Evolutionary conservation across 2,329 filamentous ascomycete genomes (phyloP).

Genomic region (Cladorrhinum sp.): DNA sequence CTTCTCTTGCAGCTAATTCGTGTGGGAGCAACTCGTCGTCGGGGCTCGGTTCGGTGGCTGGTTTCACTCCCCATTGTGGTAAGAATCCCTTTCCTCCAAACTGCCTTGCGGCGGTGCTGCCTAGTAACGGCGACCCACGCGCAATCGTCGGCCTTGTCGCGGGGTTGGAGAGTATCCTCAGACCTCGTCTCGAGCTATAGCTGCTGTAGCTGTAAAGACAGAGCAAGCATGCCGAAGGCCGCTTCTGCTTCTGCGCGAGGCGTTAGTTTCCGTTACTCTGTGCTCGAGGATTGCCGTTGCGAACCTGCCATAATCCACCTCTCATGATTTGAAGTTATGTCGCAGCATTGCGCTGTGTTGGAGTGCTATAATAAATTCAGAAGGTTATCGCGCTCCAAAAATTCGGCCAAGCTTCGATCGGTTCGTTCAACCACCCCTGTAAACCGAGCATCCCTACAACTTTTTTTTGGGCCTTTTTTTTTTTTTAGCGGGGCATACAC

Average conservation of each 20-base stretch:
- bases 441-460: neutral
- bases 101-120: neutral
- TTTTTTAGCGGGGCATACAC: neutral
- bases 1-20: conserved; percentile 8
- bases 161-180: conserved; percentile 7
- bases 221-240: conserved; percentile 25
- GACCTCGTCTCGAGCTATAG: conserved; percentile 19
- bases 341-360: conserved; percentile 22
- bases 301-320: conserved; percentile 41
- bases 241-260: conserved; percentile 25
- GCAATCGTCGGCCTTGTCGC: neutral
- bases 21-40: conserved; percentile 12
- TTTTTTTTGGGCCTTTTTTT: neutral
- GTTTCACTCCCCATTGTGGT: neutral
- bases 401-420: conserved; percentile 15
- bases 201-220: conserved; percentile 25
- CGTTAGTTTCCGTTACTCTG: conserved; percentile 6
- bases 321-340: conserved; percentile 39
- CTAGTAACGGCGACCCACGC: neutral
- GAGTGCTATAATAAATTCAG: neutral
- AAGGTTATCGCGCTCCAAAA: conserved; percentile 14
- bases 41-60: neutral
- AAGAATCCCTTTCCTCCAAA: neutral
- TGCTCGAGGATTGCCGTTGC: neutral
- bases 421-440: neutral